A percentile compares a stretch with the other conserved stretches of the same genome.
phyloP scores from a whole-genome alignment of 2,329 filamentous ascomycete species.

The Bipolaris victoriae region DNA sequence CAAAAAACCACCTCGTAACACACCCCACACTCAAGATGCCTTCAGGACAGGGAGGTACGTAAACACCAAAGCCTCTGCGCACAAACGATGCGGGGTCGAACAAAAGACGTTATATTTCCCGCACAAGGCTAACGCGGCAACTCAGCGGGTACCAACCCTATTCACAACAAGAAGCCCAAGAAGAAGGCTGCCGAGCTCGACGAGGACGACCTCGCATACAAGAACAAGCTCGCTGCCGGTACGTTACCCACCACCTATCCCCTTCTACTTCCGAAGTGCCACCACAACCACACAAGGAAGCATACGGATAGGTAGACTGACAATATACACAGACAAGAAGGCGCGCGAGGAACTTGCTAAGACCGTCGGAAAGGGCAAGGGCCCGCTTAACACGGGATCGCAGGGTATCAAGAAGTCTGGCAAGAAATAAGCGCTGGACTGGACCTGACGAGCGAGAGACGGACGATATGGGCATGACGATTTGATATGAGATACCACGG shows the following conservation, averaged over 20 bases:
- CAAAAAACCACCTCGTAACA: not conserved
- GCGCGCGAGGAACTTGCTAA: constrained; percentile 69
- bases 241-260: constrained; percentile 45
- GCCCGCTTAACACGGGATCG: constrained; percentile 79
- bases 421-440: constrained; percentile 71
- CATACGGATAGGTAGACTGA: constrained; percentile 1
- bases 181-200: constrained; percentile 77
- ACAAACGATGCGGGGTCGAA: constrained; percentile 6
- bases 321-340: constrained; percentile 61
- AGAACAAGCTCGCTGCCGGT: constrained; percentile 86
- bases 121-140: constrained; percentile 28
- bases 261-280: not conserved
- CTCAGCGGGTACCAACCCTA: constrained; percentile 60
- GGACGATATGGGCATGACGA: constrained; percentile 11
- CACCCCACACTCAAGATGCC: constrained; percentile 50
- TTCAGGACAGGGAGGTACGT: constrained; percentile 59
- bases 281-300: not conserved
- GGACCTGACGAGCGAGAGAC: not conserved
- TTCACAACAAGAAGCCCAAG: constrained; percentile 80
- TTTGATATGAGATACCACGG: constrained; percentile 37
- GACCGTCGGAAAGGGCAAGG: constrained; percentile 78
- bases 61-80: constrained; percentile 23
- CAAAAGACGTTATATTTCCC: not conserved
- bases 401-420: constrained; percentile 98
- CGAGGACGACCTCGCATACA: constrained; percentile 83